Percentiles rank a stretch among this genome's conserved stretches.
These are phyloP conservation scores for Stemphylium beticola DNA, from an alignment of 2,329 filamentous ascomycete genomes.

Conservation along the genomic window DNA sequence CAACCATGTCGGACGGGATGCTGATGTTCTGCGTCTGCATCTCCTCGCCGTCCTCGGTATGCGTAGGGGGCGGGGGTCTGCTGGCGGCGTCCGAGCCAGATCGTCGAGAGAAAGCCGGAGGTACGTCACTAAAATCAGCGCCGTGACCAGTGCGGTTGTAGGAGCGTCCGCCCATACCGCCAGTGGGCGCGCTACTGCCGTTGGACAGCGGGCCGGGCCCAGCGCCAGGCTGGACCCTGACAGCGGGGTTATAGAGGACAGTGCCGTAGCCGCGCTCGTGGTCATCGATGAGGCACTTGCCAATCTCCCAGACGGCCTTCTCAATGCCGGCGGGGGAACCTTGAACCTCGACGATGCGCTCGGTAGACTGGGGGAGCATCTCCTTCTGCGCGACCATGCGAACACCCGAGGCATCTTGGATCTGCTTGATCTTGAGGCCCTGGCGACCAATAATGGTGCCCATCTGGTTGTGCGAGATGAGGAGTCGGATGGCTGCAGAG, in stretches of 20 bases:
- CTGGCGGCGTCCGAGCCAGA: conserved; percentile 81
- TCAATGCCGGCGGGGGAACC: conserved; percentile 94
- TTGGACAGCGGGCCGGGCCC: conserved; percentile 60
- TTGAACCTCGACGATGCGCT: conserved; percentile 96
- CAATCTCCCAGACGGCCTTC: conserved; percentile 97
- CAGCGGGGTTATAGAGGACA: conserved; percentile 95
- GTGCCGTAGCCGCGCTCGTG: conserved; percentile 97
- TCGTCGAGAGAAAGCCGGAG: conserved; percentile 72
- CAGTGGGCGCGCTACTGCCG: conserved; percentile 59
- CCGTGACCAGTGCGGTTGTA: conserved; percentile 95
- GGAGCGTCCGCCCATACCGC: conserved; percentile 64
- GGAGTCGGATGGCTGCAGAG: conserved; percentile 82
- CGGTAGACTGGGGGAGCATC: conserved; percentile 98
- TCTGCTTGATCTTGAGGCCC: conserved; percentile 98
- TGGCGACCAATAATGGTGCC: conserved; percentile 97
- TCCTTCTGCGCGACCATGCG: conserved; percentile 99
- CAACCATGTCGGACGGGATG: conserved; percentile 99
- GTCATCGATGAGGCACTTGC: conserved; percentile 97
- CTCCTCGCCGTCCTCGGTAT: conserved; percentile 96
- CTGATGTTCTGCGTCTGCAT: conserved; percentile 99
- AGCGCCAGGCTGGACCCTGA: conserved; percentile 75
- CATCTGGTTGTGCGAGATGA: conserved; percentile 99
- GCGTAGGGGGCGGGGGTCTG: conserved; percentile 78
- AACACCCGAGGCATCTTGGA: conserved; percentile 94
- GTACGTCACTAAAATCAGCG: conserved; percentile 91